Evolutionary conservation across 2,329 filamentous ascomycete genomes (phyloP), one percentile per base, ranked within the genome.

Genomic region (Diaporthe australafricana): DNA sequence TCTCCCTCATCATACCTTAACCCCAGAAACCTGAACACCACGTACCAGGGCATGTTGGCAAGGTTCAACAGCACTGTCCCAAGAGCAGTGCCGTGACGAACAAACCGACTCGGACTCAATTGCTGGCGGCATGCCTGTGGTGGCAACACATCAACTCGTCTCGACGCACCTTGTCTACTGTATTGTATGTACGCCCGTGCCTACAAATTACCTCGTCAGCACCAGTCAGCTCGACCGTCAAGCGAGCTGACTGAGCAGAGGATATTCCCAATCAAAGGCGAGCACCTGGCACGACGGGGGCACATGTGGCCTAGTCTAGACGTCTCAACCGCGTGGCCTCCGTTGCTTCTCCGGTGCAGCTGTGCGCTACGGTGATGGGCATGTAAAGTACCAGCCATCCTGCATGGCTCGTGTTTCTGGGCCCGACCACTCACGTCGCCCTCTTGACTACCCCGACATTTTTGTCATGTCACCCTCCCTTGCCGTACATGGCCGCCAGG

Each of bases 391-490:
- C 56, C 22, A 60, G 25, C 52, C 52, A 40, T 40, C 38, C 38
- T 25, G 35, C 35, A 20, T n/a, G 6, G 22, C 42, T 40, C 17
- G 65, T 68, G 52, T 57, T 38, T 25, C 30, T 40, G 42, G 25
- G 27, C 66, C 30, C 30, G 53, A 40, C 66, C 66, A 69, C 66
- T 69, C 66, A 69, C 17, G 47, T 57, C 20, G 30, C n/a, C 42
- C 45, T 57, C 20, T 50, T 60, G 16, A 63, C 8, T 60, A 27
- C 53, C 66, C 66, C 66, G 48, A 57, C 50, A n/a, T 47, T 69
- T 60, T 60, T 7, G 42, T 50, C 66, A 50, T 42, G 66, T 68
- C 40, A 50, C 66, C 47, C 60, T 63, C 60, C 57, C 57, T 63
- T 63, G 40, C 57, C 42, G 57, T 60, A 27, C 40, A 63, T 47